Percentiles rank a stretch among this genome's conserved stretches.
Conservation (phyloP, 176 grass and related monocot species). For the Raddia distichophylla region DNA sequence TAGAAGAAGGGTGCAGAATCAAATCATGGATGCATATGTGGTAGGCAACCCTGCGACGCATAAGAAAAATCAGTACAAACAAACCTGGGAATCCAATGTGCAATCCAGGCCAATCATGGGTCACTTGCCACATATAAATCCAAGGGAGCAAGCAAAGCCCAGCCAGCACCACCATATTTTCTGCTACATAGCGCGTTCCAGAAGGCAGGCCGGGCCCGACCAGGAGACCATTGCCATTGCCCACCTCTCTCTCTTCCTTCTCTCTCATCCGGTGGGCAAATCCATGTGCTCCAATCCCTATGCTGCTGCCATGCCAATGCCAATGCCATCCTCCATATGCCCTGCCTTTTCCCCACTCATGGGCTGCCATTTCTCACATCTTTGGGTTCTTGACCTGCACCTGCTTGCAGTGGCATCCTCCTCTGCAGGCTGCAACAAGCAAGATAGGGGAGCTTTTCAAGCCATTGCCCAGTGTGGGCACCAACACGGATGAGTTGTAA, state of each 20-base stretch:
- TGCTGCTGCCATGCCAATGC: background rate
- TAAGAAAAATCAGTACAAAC: background rate
- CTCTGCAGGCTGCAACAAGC: slow-evolving; percentile 17
- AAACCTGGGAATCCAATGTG: slow-evolving; percentile 6
- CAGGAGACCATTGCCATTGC: background rate
- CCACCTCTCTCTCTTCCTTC: background rate
- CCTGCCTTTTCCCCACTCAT: slow-evolving; percentile 29
- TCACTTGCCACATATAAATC: slow-evolving; percentile 31
- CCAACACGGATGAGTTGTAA: slow-evolving; percentile 43
- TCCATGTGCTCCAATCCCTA: slow-evolving; percentile 53
- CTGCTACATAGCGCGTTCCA: background rate
- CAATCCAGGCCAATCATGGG: slow-evolving; percentile 13
- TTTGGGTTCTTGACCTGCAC: background rate
- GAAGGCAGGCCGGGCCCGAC: background rate
- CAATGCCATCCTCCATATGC: slow-evolving; percentile 5
- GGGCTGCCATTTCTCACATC: slow-evolving; percentile 18
- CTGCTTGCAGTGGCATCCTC: background rate
- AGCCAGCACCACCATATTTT: background rate
- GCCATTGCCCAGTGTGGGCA: slow-evolving; percentile 13
- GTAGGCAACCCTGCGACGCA: background rate
- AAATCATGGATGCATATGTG: background rate
- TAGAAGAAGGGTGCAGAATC: background rate
- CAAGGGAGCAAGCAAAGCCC: slow-evolving; percentile 26
- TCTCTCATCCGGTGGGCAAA: background rate
- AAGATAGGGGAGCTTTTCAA: slow-evolving; percentile 6